These are phyloP conservation scores for Avena sativa DNA, from an alignment of 176 grass and related monocot genomes.

Conservation along the genomic window DNA sequence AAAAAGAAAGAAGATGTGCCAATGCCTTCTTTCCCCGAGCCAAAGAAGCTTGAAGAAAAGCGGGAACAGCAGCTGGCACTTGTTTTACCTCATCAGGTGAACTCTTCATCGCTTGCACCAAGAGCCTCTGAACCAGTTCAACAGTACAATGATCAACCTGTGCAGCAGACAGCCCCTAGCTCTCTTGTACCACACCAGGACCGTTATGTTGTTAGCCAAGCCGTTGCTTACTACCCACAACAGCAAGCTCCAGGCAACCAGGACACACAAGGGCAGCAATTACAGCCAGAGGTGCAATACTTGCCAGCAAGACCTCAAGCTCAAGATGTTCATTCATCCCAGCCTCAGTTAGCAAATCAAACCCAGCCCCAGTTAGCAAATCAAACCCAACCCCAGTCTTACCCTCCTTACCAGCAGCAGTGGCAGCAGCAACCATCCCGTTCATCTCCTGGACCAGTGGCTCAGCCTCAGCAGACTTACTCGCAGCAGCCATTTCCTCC, in stretches of 20 bases:
- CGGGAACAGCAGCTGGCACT: conserved; percentile 77
- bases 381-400: conserved; percentile 49
- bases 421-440: conserved; percentile 63
- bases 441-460: conserved; percentile 37
- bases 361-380: conserved; percentile 40
- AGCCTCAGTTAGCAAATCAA: conserved; percentile 53
- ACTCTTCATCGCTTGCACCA: conserved; percentile 46
- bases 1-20: conserved; percentile 65
- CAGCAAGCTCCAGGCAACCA: conserved; percentile 52
- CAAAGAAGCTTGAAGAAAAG: conserved; percentile 67
- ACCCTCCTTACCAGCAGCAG: conserved; percentile 55
- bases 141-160: conserved; percentile 58
- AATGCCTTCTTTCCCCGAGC: conserved; percentile 51
- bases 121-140: conserved; percentile 58
- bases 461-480: conserved; percentile 57
- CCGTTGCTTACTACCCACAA: conserved; percentile 65
- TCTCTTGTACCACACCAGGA: conserved; percentile 54
- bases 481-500: conserved; percentile 51
- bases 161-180: conserved; percentile 52
- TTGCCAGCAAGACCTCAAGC: conserved; percentile 52
- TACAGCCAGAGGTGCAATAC: conserved; percentile 61
- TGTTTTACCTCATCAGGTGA: conserved; percentile 74
- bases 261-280: conserved; percentile 52
- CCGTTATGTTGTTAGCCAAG: conserved; percentile 66
- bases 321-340: conserved; percentile 66